Evolutionary conservation across 352 stramenopile genomes (phyloP), one percentile per base, ranked within the genome.

Genomic region (Thalassiosira livingstoniorum): DNA sequence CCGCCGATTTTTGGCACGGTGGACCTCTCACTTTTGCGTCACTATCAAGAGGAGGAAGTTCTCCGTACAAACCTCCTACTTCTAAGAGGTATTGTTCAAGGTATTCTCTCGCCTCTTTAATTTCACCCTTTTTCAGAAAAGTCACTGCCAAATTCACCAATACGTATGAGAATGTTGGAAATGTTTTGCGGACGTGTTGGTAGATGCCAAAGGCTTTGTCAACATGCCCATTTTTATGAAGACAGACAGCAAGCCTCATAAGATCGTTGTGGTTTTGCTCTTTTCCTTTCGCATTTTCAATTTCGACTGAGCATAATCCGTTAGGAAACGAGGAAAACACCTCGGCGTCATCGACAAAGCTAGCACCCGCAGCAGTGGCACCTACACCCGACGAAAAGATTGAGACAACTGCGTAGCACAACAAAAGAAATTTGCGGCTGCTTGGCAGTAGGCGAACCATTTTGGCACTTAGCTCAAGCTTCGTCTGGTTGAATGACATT

Each of bases 51-150:
- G 61, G 3, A 15, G n/a, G 43, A 27, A 35, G 35, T 29, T 64
- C 53, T n/a, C 71, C 71, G 34, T 80, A 57, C 13, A 72, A 60
- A 2, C 71, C 71, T 29, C 71, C 61, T 0, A 73, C 60, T 32
- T 73, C 4, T 15, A 63, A 21, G 31, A 80, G 61, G 21, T 74
- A 80, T 2, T 51, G 21, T 1, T 60, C 37, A 27, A 74, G 25
- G 23, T 61, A 35, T 13, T 58, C 61, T 60, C 43, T 47, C 0
- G 62, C 72, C 21, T 35, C 18, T 0, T 43, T 4, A 10, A 68
- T 15, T 21, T 73, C 39, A 13, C 72, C 72, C 0, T 32, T 21
- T 2, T 35, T 67, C 4, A 68, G 54, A 45, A 39, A 34, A 0
- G 15, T 47, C 15, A 55, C 62, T 2, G 18, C 61, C 27, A 70